Percentiles rank a stretch among this genome's conserved stretches.
These are phyloP conservation scores for Massariosphaeria phaeospora DNA, from an alignment of 495 filamentous ascomycete species.

Conservation along the genomic window DNA sequence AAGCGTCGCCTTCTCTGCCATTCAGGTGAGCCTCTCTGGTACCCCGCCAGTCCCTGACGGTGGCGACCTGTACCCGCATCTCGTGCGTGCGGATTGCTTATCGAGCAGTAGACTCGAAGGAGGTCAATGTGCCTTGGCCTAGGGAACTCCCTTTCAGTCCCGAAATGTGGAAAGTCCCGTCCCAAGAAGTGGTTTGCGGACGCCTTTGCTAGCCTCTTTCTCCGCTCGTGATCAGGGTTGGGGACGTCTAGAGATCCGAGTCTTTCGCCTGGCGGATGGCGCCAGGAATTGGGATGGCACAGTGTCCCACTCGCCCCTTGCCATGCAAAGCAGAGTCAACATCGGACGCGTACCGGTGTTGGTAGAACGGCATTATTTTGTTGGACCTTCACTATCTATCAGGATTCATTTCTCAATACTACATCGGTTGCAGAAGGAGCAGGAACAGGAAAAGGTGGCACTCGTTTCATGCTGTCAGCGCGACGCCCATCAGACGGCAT, in stretches of 20 bases:
- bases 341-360: neutral
- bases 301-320: neutral
- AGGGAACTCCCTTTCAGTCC: neutral
- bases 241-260: neutral
- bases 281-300: neutral
- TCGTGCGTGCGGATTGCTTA: neutral
- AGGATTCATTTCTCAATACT: neutral
- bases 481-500: neutral
- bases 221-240: neutral
- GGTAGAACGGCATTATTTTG: neutral
- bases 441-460: no score
- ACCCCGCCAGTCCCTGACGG: conserved; percentile 1
- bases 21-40: neutral
- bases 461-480: neutral
- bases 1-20: neutral
- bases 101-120: neutral
- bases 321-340: neutral
- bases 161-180: neutral
- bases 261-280: neutral
- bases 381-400: no score
- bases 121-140: no score
- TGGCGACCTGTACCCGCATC: neutral
- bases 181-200: neutral
- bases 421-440: neutral
- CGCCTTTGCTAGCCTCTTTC: neutral